phyloP scores from a whole-genome alignment of 768 basidiomycete genomes.

The Crassisporium funariophilum region DNA sequence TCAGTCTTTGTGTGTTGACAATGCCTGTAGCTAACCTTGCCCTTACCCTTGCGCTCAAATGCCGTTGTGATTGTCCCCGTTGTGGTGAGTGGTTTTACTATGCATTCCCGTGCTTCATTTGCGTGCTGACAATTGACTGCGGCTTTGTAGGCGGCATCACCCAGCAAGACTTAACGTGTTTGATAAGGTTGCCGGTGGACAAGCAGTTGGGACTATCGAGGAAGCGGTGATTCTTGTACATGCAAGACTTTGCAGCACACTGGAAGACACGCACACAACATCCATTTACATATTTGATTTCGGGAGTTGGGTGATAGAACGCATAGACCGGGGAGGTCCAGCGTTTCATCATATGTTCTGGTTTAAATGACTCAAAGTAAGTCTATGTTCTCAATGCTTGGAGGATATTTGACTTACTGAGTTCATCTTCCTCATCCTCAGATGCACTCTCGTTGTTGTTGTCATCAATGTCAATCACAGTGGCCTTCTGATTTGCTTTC shows the following conservation, averaged over 20 bases:
- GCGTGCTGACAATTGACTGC: neutral
- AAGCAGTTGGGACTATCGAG: conserved; percentile 5
- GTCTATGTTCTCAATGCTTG: too few relatives aligned
- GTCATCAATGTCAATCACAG: too few relatives aligned
- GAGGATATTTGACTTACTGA: too few relatives aligned
- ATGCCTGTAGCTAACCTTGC: conserved; percentile 20
- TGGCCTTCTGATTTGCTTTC: too few relatives aligned
- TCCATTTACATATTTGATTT: neutral
- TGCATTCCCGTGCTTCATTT: conserved; percentile 3
- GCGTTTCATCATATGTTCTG: conserved; percentile 8
- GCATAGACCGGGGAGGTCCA: conserved; percentile 11
- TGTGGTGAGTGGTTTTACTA: neutral
- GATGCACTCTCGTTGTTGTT: too few relatives aligned
- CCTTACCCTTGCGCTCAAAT: conserved; percentile 7
- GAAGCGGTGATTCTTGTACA: neutral
- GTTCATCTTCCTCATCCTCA: too few relatives aligned
- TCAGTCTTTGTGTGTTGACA: conserved; percentile 20
- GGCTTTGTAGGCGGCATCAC: neutral
- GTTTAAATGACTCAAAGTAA: conserved; percentile 8
- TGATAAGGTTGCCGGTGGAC: conserved; percentile 11
- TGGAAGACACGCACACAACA: conserved; percentile 2
- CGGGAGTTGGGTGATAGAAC: conserved; percentile 10
- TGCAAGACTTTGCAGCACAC: conserved; percentile 6
- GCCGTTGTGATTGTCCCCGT: conserved; percentile 4
- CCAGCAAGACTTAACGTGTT: conserved; percentile 11